Conservation (phyloP, 1,139 yeast genomes). For the Kurtzmaniella quercitrusa region DNA sequence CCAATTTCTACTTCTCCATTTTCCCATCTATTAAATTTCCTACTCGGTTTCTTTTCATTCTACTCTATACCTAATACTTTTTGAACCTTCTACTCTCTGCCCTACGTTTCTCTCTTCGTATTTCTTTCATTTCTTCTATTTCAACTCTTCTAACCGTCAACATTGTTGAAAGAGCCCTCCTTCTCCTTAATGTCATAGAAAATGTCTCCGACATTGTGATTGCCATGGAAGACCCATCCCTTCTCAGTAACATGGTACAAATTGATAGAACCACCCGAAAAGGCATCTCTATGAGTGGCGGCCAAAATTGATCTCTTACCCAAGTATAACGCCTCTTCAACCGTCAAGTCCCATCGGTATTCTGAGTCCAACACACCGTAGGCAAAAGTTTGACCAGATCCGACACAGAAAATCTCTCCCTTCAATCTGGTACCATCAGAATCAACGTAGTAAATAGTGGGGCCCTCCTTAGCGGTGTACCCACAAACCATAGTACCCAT, state of each 20-base stretch:
- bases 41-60: neutral
- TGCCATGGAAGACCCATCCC: constrained; percentile 97
- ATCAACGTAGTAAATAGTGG: constrained; percentile 93
- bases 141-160: constrained; percentile 44
- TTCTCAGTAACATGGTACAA: constrained; percentile 86
- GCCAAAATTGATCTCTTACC: constrained; percentile 97
- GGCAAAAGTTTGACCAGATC: constrained; percentile 99
- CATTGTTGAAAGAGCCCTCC: constrained; percentile 90
- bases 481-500: constrained; percentile 99
- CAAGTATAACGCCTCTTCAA: constrained; percentile 88
- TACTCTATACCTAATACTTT: no score
- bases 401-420: constrained; percentile 95
- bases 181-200: constrained; percentile 89
- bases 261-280: constrained; percentile 94
- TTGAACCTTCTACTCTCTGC: neutral
- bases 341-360: constrained; percentile 82
- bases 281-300: constrained; percentile 98
- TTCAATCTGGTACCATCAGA: constrained; percentile 94
- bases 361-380: constrained; percentile 95
- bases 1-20: no score
- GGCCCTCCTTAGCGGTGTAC: constrained; percentile 90
- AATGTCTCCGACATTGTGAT: constrained; percentile 84
- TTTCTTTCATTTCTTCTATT: neutral
- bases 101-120: neutral
- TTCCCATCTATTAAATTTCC: no score